Base-by-base conservation (phyloP, 768 basidiomycete species). In the Vararia minispora region DNA sequence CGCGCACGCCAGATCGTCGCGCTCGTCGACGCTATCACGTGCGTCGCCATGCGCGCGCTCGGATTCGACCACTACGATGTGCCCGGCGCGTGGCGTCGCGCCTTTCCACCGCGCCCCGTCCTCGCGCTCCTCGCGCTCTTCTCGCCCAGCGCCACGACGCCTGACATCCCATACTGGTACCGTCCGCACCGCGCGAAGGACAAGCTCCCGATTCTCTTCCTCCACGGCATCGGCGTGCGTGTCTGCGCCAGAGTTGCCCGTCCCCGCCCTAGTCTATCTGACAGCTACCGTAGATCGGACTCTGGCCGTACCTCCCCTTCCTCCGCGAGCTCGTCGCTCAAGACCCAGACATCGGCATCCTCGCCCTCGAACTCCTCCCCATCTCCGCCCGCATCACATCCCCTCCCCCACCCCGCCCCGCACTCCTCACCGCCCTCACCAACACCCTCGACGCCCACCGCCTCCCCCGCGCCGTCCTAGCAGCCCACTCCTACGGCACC, bases 151-250 rank as follows among this genome's bases (percentile, higher is more conserved):
- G 66, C 72, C 0, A 46, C 53, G 1, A 49, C 56, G 14, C 41
- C 51, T 1, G 49, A 60, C 1, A 32, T 71, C 8, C 58, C 63
- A 1, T 72, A 67, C 47, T 71, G 69, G 69, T 63, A 67, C 42
- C 58, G 64, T 3, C 65, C 69, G 25, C 76, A 79, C 41, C 60
- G 55, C 24, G 68, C 72, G 4, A 37, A 35, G 7, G 59, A 58
- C 2, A 72, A 69, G 43, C 56, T 59, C 7, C 75, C 78, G 0
- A 55, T 82, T 8, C 52, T 80, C n/a, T 78, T 81, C 48, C 47
- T 82, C 1, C 79, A 82, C 39, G 79, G 79, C 8, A 71, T 80
- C n/a, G 79, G 79, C 8, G 74, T 78, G 55, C 3, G 67, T 47
- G 4, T 41, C 11, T 26, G 11, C 23, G 6, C 27, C 13, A 8